phyloP scores from a whole-genome alignment of 345 rosid genomes.

The Citrus glauca region DNA sequence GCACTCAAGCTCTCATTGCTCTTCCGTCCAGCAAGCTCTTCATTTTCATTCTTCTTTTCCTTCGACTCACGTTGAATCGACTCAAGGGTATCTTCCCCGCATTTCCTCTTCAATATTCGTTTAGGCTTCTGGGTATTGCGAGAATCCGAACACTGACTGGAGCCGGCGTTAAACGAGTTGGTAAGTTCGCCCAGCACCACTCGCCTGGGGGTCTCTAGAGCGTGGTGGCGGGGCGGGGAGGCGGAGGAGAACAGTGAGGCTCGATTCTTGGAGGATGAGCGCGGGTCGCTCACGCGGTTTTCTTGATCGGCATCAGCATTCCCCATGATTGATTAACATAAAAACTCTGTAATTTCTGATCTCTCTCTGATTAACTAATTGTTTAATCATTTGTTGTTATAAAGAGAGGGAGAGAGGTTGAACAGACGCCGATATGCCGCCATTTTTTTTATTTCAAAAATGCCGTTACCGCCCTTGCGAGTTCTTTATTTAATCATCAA shows the following conservation, averaged over 20 bases:
- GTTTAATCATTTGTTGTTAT: neutral
- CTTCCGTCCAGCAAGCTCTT: neutral
- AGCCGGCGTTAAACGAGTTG: neutral
- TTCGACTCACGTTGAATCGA: neutral
- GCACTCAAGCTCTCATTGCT: constrained; percentile 8
- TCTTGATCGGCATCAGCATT: constrained; percentile 8
- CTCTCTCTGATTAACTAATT: neutral
- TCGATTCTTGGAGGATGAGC: constrained; percentile 6
- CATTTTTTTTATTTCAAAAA: constrained; percentile 9
- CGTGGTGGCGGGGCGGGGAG: neutral
- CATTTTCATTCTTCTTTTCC: neutral
- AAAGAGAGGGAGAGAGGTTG: neutral
- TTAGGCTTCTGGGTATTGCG: constrained; percentile 8
- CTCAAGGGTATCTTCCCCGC: neutral
- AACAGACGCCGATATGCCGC: neutral
- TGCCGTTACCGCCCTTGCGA: constrained; percentile 4
- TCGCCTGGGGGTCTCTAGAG: constrained; percentile 11
- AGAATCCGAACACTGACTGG: neutral
- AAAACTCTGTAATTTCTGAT: neutral
- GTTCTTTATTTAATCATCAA: neutral
- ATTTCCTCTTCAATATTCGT: neutral
- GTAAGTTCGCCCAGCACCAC: constrained; percentile 28
- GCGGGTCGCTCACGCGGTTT: constrained; percentile 1
- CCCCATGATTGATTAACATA: neutral
- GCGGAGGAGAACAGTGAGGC: neutral